Evolutionary conservation across 2,329 filamentous ascomycete genomes (phyloP).

Genomic region (Phyllosticta citribraziliensis): DNA sequence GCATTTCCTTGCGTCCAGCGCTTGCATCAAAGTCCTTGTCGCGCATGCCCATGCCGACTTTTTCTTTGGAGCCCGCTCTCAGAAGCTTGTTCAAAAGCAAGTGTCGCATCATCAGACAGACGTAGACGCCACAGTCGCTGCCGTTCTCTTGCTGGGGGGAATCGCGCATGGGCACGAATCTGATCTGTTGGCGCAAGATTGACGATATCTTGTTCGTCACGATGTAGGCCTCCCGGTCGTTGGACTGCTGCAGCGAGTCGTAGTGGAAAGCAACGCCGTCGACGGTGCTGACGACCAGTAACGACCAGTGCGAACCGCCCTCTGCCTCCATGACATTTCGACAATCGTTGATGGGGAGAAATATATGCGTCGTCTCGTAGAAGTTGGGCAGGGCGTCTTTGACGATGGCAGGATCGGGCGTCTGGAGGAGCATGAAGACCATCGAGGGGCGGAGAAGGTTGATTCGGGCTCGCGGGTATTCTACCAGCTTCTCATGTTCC

Average conservation of each 20-base stretch:
- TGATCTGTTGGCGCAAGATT: constrained; percentile 56
- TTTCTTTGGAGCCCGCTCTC: constrained; percentile 67
- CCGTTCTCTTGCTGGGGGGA: constrained; percentile 86
- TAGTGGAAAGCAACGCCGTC: constrained; percentile 96
- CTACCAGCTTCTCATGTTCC: constrained; percentile 74
- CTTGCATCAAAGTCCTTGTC: constrained; percentile 74
- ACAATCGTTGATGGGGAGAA: constrained; percentile 91
- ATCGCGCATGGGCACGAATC: constrained; percentile 75
- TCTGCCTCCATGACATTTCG: constrained; percentile 70
- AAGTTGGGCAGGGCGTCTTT: constrained; percentile 72
- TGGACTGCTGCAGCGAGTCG: constrained; percentile 62
- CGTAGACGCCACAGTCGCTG: constrained; percentile 90
- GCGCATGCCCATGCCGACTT: constrained; percentile 88
- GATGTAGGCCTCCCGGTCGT: constrained; percentile 61
- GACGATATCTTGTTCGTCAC: constrained; percentile 59
- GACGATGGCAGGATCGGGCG: constrained; percentile 45
- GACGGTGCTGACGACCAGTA: constrained; percentile 78
- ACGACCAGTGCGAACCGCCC: constrained; percentile 87
- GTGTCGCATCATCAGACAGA: constrained; percentile 91
- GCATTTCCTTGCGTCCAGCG: constrained; percentile 79
- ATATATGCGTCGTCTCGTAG: constrained; percentile 73
- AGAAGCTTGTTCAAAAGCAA: constrained; percentile 78
- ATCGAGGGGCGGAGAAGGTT: constrained; percentile 85
- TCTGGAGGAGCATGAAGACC: constrained; percentile 83
- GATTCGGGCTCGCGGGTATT: constrained; percentile 76